These are phyloP conservation scores for Trichoderma erinaceum DNA, from an alignment of 495 filamentous ascomycete genomes.

Conservation along the genomic window DNA sequence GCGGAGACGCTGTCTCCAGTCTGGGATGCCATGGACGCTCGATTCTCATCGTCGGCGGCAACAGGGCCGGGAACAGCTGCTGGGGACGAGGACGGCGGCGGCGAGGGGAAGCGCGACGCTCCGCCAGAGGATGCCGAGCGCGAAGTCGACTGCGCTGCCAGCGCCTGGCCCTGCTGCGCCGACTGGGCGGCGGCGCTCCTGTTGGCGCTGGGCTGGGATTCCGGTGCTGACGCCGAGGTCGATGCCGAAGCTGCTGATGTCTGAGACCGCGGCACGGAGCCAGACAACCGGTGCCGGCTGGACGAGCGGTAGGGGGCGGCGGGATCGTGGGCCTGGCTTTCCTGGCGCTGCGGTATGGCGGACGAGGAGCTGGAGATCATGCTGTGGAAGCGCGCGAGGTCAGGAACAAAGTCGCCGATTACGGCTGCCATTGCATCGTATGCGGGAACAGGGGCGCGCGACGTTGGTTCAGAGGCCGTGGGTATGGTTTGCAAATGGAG, in stretches of 20 bases:
- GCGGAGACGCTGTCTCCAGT: slow-evolving; percentile 22
- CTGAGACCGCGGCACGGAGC: slow-evolving; percentile 14
- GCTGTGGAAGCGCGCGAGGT: slow-evolving; percentile 40
- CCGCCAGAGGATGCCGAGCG: slow-evolving; percentile 28
- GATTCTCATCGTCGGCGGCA: slow-evolving; percentile 29
- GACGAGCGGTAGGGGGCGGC: slow-evolving; percentile 31
- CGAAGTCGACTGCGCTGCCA: slow-evolving; percentile 17
- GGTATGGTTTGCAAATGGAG: background rate
- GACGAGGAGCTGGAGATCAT: slow-evolving; percentile 32
- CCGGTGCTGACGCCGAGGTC: background rate
- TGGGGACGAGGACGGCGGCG: slow-evolving; percentile 43
- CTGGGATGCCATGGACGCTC: slow-evolving; percentile 32
- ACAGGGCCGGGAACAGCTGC: slow-evolving; percentile 33
- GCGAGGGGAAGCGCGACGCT: slow-evolving; percentile 41
- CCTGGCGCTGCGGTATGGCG: slow-evolving; percentile 21
- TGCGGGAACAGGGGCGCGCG: slow-evolving; percentile 6
- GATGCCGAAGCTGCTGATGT: slow-evolving; percentile 27
- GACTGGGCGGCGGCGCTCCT: slow-evolving; percentile 12
- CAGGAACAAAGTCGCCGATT: slow-evolving; percentile 42
- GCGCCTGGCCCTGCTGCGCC: background rate
- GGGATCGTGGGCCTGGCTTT: slow-evolving; percentile 36
- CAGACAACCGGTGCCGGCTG: slow-evolving; percentile 30
- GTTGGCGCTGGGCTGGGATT: slow-evolving; percentile 15
- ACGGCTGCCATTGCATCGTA: slow-evolving; percentile 42
- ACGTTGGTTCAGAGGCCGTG: background rate